Conservation (phyloP, 2,329 filamentous ascomycete genomes). For the Colletotrichum eleusines region DNA sequence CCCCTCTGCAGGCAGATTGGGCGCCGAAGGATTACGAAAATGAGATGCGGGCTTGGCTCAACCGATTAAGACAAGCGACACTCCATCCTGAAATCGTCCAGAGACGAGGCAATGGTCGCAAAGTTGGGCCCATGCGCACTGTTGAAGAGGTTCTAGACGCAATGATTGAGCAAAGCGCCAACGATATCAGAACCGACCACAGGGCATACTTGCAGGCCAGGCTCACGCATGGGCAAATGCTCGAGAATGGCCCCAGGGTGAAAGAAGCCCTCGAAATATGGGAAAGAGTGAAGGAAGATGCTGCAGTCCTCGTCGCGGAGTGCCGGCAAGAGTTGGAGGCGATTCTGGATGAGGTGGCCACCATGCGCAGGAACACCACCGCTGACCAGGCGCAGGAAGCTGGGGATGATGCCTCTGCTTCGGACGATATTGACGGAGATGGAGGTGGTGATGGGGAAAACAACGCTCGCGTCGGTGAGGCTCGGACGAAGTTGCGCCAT, state of each 20-base stretch:
- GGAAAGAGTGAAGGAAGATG: conserved; percentile 66
- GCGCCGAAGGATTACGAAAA: conserved; percentile 73
- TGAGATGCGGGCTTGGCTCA: conserved; percentile 83
- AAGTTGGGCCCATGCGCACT: conserved; percentile 78
- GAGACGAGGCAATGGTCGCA: conserved; percentile 71
- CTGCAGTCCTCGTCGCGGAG: conserved; percentile 67
- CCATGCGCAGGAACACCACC: neutral
- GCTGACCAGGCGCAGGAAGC: neutral
- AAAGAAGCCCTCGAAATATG: conserved; percentile 79
- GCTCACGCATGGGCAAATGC: conserved; percentile 79
- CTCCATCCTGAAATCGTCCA: conserved; percentile 84
- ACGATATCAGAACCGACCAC: conserved; percentile 74
- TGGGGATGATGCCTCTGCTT: neutral
- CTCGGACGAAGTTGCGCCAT: conserved; percentile 75
- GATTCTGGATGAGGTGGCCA: conserved; percentile 54
- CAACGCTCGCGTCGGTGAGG: conserved; percentile 63
- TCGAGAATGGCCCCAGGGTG: conserved; percentile 79
- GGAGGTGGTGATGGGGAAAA: conserved; percentile 43
- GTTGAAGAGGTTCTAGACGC: conserved; percentile 87
- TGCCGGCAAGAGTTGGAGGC: conserved; percentile 71
- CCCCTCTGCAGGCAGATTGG: conserved; percentile 73
- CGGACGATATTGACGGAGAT: conserved; percentile 51
- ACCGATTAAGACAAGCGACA: conserved; percentile 82
- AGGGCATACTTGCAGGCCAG: conserved; percentile 72
- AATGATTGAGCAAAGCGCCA: conserved; percentile 91